These are phyloP conservation scores for Wakefieldia striispora DNA, from an alignment of 768 basidiomycete species.

Conservation along the genomic window DNA sequence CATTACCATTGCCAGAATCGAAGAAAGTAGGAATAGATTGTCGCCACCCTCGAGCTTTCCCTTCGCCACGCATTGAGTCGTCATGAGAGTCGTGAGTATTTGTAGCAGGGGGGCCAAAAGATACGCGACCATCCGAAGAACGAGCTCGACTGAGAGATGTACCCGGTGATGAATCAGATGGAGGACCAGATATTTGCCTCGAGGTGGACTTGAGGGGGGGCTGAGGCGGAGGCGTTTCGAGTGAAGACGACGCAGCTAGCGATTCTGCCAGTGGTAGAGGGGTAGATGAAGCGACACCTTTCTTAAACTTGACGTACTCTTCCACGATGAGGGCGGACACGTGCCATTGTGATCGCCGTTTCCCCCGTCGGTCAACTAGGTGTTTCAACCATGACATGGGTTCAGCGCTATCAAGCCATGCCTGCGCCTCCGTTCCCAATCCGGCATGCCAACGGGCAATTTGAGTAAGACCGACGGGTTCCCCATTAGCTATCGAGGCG, in stretches of 20 bases:
- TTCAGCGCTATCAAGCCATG: conserved; percentile 61
- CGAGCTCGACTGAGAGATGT: conserved; percentile 39
- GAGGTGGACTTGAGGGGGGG: conserved; percentile 9
- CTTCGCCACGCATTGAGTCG: conserved; percentile 45
- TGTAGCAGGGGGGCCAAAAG: conserved; percentile 57
- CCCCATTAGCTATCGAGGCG: conserved; percentile 31
- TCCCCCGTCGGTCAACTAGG: conserved; percentile 46
- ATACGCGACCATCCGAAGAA: conserved; percentile 48
- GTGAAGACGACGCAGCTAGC: conserved; percentile 12
- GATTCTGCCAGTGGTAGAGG: conserved; percentile 15
- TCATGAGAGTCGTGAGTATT: conserved; percentile 47
- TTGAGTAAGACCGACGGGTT: conserved; percentile 44
- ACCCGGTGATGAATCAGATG: conserved; percentile 39
- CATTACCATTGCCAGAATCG: conserved; percentile 35
- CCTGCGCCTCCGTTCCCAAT: conserved; percentile 45
- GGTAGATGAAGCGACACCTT: conserved; percentile 12
- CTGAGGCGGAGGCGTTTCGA: conserved; percentile 11
- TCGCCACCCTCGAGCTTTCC: conserved; percentile 26
- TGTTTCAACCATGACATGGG: conserved; percentile 76
- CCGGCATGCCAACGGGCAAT: conserved; percentile 61
- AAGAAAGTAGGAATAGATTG: conserved; percentile 25
- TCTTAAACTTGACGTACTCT: conserved; percentile 54
- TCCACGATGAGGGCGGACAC: conserved; percentile 69
- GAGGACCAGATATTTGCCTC: conserved; percentile 30
- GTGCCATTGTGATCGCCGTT: conserved; percentile 53